phyloP scores from a whole-genome alignment of 768 basidiomycete genomes.

The Amanita inopinata region DNA sequence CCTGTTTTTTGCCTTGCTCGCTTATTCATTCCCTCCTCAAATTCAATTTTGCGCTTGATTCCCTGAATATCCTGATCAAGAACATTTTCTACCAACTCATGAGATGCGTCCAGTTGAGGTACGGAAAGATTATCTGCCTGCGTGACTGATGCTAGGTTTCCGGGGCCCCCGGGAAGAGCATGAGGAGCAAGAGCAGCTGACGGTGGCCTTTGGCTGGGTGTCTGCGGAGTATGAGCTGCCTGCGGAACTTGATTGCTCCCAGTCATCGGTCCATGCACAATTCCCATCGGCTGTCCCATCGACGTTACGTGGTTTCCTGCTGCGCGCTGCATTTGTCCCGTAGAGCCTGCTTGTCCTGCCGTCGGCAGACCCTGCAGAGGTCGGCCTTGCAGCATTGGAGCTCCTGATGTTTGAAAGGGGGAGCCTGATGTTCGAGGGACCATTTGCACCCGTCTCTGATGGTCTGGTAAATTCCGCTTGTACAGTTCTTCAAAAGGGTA shows the following conservation, averaged over 20 bases:
- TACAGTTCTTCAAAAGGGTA: slow-evolving; percentile 67
- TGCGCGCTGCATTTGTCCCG: slow-evolving; percentile 20
- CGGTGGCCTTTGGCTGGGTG: slow-evolving; percentile 22
- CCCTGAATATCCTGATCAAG: slow-evolving; percentile 55
- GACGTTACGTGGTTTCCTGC: slow-evolving; percentile 17
- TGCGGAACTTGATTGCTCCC: slow-evolving; percentile 15
- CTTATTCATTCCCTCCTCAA: slow-evolving; percentile 58
- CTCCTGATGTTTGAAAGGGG: slow-evolving; percentile 16
- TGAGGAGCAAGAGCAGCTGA: slow-evolving; percentile 19
- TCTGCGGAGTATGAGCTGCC: slow-evolving; percentile 19
- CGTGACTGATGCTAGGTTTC: slow-evolving; percentile 1
- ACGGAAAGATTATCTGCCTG: slow-evolving; percentile 14
- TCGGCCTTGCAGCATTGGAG: slow-evolving; percentile 17
- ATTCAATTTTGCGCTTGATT: slow-evolving; percentile 64
- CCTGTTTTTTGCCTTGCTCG: slow-evolving; percentile 67
- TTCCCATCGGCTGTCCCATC: slow-evolving; percentile 12
- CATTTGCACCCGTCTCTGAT: slow-evolving; percentile 46
- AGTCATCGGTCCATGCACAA: slow-evolving; percentile 11
- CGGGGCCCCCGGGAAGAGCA: slow-evolving; percentile 4
- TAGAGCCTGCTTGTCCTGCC: slow-evolving; percentile 5
- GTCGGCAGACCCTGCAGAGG: slow-evolving; percentile 14
- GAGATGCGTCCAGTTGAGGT: slow-evolving; percentile 13
- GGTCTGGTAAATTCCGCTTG: slow-evolving; percentile 49
- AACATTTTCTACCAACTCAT: slow-evolving; percentile 25
- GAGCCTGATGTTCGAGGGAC: slow-evolving; percentile 29